Evolutionary conservation across 768 basidiomycete species (phyloP).

Genomic region (Mycena pura): DNA sequence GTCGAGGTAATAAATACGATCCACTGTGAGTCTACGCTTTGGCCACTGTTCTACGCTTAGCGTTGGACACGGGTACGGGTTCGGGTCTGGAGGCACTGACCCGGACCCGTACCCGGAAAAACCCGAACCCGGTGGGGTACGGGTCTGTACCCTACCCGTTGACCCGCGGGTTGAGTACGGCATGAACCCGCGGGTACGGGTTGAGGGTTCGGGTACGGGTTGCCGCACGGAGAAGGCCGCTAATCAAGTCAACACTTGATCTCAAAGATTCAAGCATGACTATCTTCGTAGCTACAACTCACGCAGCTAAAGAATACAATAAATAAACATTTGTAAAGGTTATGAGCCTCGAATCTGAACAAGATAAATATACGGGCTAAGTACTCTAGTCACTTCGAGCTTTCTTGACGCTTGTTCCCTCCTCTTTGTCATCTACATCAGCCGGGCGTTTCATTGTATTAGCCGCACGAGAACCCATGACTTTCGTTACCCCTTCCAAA

Average conservation of each 20-base stretch:
- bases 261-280: no score
- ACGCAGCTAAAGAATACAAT: not conserved
- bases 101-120: conserved; percentile 4
- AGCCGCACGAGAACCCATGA: not conserved
- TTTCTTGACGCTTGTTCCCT: not conserved
- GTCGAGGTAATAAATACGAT: no score
- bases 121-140: conserved; percentile 7
- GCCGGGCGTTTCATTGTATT: not conserved
- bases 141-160: conserved; percentile 4
- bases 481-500: not conserved
- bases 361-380: not conserved
- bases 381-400: not conserved
- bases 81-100: not conserved
- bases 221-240: not conserved
- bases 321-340: not conserved
- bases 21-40: no score
- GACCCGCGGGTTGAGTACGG: not conserved
- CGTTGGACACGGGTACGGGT: conserved; percentile 9
- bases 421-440: not conserved
- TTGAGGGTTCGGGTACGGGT: not conserved
- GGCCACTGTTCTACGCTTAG: no score
- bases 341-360: no score
- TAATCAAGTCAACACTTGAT: not conserved
- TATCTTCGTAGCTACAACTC: not conserved
- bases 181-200: conserved; percentile 3